These are phyloP conservation scores for Peronospora tabacina DNA, from an alignment of 352 stramenopile genomes.

Conservation along the genomic window DNA sequence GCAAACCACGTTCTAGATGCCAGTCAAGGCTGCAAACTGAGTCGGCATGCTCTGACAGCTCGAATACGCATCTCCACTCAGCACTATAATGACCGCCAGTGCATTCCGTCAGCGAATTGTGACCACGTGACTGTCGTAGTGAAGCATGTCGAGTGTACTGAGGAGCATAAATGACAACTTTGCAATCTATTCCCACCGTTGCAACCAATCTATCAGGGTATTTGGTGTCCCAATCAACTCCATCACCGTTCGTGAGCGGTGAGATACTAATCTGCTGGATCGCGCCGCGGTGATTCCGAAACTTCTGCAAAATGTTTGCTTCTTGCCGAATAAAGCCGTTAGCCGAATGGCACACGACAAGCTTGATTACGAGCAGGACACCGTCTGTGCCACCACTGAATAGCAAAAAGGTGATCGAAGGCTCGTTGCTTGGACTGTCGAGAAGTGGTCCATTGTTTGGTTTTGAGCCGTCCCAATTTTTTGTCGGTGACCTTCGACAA, in stretches of 20 bases:
- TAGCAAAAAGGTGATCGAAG: constrained; percentile 50
- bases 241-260: constrained; percentile 23
- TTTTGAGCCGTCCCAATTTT: not conserved
- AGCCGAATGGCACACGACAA: constrained; percentile 29
- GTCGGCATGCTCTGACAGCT: constrained; percentile 58
- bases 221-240: constrained; percentile 9
- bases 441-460: not conserved
- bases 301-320: constrained; percentile 38
- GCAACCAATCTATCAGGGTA: constrained; percentile 57
- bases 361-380: constrained; percentile 45
- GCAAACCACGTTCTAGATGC: constrained; percentile 48
- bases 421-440: not conserved
- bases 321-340: constrained; percentile 30
- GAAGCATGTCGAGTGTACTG: constrained; percentile 43
- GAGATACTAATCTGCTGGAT: constrained; percentile 66
- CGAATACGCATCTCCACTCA: constrained; percentile 54
- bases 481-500: not conserved
- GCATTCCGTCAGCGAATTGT: not conserved
- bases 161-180: constrained; percentile 52
- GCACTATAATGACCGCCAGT: constrained; percentile 16
- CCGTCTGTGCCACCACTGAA: constrained; percentile 64
- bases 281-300: constrained; percentile 48
- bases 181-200: constrained; percentile 51
- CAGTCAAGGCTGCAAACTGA: constrained; percentile 45
- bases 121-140: constrained; percentile 5